Evolutionary conservation across 192 early-diverging fungal genomes (phyloP).

Genomic region (Backusella circina): DNA sequence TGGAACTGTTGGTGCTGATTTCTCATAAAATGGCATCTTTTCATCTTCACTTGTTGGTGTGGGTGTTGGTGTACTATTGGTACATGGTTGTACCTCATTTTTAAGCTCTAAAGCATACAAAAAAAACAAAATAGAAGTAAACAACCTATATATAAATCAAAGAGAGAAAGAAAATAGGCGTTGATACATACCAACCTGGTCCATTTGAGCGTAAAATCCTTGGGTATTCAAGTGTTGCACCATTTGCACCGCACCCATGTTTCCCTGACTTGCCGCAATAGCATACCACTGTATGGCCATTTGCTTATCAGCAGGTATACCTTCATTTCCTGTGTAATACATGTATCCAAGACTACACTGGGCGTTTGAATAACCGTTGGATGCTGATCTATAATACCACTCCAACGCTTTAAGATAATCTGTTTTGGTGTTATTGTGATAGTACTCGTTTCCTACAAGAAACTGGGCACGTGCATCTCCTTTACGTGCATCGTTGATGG

Average conservation of each 20-base stretch:
- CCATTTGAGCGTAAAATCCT: background rate
- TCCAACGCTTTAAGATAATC: background rate
- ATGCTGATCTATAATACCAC: background rate
- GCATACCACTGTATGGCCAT: background rate
- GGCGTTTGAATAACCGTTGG: background rate
- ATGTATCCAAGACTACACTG: background rate
- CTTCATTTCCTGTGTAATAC: background rate
- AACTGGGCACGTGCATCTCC: background rate
- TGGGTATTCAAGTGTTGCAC: background rate
- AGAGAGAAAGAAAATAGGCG: background rate
- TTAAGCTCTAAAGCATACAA: too few species aligned
- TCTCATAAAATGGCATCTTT: background rate
- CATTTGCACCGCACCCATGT: background rate
- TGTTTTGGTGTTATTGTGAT: background rate
- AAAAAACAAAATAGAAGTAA: too few species aligned
- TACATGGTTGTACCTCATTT: too few species aligned
- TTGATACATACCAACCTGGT: background rate
- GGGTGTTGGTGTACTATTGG: too few species aligned
- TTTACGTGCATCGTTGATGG: background rate
- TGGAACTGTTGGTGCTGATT: background rate
- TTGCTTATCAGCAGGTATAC: background rate
- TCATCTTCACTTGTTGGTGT: background rate
- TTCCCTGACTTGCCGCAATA: background rate
- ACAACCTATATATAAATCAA: background rate
- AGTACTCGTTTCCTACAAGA: background rate